Evolutionary conservation across 495 filamentous ascomycete species (phyloP).

Genomic region (Aspergillus conjunctus): DNA sequence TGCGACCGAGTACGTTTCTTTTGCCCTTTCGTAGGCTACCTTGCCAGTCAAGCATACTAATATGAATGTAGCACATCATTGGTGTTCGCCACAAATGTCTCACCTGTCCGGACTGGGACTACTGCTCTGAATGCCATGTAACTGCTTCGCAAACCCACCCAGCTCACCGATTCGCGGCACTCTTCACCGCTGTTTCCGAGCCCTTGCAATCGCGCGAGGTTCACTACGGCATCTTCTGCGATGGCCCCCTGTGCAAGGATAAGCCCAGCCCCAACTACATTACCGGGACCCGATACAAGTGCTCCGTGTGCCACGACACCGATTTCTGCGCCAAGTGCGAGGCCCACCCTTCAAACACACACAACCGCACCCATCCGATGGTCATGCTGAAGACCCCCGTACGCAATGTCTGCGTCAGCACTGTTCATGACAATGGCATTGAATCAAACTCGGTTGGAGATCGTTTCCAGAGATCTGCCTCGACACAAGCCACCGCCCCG

Average conservation of each 20-base stretch:
- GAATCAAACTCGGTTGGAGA: constrained; percentile 73
- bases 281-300: constrained; percentile 88
- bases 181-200: constrained; percentile 77
- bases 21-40: neutral
- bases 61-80: constrained; percentile 60
- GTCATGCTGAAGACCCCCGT: constrained; percentile 97
- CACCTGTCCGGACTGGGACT: constrained; percentile 97
- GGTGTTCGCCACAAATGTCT: constrained; percentile 97
- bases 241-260: constrained; percentile 83
- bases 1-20: constrained; percentile 70
- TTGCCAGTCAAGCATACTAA: constrained; percentile 27
- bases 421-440: constrained; percentile 71
- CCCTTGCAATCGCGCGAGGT: constrained; percentile 49
- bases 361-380: constrained; percentile 93
- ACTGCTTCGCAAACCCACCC: constrained; percentile 70
- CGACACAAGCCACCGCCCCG: constrained; percentile 54
- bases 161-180: constrained; percentile 84
- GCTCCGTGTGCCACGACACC: constrained; percentile 91
- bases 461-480: constrained; percentile 42
- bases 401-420: constrained; percentile 85
- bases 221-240: constrained; percentile 90
- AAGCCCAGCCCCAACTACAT: constrained; percentile 67
- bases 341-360: constrained; percentile 75
- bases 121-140: constrained; percentile 76
- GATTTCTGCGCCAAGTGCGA: constrained; percentile 97